Evolutionary conservation across 2,329 filamentous ascomycete species (phyloP).

Genomic region (Diaporthe vaccinii): DNA sequence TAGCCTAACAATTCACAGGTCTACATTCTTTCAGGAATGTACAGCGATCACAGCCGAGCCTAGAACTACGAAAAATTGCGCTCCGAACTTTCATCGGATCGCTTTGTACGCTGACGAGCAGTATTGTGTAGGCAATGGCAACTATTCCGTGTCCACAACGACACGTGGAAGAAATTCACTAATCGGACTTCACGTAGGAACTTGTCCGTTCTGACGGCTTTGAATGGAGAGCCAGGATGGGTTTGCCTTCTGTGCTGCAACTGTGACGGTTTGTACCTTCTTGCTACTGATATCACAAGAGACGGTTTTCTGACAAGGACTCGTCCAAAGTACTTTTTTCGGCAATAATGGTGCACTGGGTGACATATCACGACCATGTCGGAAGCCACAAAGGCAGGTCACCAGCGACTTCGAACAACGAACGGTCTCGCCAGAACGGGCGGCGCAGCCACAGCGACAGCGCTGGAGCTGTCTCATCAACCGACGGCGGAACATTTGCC

Average conservation of each 20-base stretch:
- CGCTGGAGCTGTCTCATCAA: background rate
- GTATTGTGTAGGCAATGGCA: constrained; percentile 62
- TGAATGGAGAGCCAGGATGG: constrained; percentile 73
- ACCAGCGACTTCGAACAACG: constrained; percentile 1
- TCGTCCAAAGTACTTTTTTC: constrained; percentile 66
- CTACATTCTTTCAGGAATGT: constrained; percentile 68
- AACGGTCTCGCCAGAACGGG: constrained; percentile 17
- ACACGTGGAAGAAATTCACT: background rate
- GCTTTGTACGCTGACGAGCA: constrained; percentile 68
- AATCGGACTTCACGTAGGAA: constrained; percentile 57
- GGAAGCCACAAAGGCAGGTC: constrained; percentile 26
- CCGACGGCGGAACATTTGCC: constrained; percentile 7
- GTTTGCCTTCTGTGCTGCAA: constrained; percentile 77
- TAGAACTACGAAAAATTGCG: constrained; percentile 64
- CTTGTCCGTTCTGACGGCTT: constrained; percentile 68
- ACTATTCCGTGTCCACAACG: no score
- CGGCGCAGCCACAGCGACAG: constrained; percentile 6
- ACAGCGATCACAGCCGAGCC: constrained; percentile 55
- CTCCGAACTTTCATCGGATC: constrained; percentile 72
- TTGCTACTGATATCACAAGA: background rate
- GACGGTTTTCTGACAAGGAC: background rate
- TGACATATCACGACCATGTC: constrained; percentile 56
- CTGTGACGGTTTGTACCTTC: constrained; percentile 65
- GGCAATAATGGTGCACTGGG: constrained; percentile 63
- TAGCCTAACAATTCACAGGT: constrained; percentile 50